Evolutionary conservation across 306 rosid genomes (phyloP).

Genomic region (Neltuma alba): DNA sequence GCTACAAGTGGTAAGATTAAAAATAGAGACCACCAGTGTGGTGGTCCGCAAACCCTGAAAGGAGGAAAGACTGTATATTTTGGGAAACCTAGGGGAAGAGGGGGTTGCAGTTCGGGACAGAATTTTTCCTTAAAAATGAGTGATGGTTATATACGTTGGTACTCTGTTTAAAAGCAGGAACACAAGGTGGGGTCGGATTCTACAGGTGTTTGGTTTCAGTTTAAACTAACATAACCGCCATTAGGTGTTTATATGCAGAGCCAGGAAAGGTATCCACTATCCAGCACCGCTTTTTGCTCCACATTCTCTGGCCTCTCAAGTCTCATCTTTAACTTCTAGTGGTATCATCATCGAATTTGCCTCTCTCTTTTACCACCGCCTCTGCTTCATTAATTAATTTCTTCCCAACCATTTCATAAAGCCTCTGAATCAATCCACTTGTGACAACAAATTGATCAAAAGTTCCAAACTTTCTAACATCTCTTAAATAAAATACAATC

Average conservation of each 20-base stretch:
- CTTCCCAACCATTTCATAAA: background rate
- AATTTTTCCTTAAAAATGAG: constrained; percentile 13
- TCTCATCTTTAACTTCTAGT: constrained; percentile 36
- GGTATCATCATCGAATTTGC: constrained; percentile 15
- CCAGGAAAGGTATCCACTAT: constrained; percentile 16
- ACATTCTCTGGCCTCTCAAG: constrained; percentile 27
- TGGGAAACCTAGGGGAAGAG: constrained; percentile 13
- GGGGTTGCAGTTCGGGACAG: constrained; percentile 16
- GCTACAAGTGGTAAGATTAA: constrained; percentile 17
- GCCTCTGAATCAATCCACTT: background rate
- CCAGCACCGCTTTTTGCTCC: constrained; percentile 4
- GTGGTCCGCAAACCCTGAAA: constrained; percentile 7
- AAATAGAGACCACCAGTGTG: constrained; percentile 3
- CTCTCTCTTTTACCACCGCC: constrained; percentile 15
- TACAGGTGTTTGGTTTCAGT: constrained; percentile 31
- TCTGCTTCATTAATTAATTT: constrained; percentile 1
- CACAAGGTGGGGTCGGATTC: constrained; percentile 39
- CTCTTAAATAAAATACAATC: no score
- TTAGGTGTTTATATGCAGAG: background rate
- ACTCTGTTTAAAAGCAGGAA: background rate
- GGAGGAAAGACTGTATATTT: background rate
- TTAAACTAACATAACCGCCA: constrained; percentile 36
- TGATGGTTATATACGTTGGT: background rate
- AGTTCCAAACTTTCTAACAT: no score
- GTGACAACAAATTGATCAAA: background rate